A percentile compares a stretch with the other conserved stretches of the same genome.
Evolutionary conservation across 345 rosid genomes (phyloP).

Genomic region (Arabidopsis suecica): DNA sequence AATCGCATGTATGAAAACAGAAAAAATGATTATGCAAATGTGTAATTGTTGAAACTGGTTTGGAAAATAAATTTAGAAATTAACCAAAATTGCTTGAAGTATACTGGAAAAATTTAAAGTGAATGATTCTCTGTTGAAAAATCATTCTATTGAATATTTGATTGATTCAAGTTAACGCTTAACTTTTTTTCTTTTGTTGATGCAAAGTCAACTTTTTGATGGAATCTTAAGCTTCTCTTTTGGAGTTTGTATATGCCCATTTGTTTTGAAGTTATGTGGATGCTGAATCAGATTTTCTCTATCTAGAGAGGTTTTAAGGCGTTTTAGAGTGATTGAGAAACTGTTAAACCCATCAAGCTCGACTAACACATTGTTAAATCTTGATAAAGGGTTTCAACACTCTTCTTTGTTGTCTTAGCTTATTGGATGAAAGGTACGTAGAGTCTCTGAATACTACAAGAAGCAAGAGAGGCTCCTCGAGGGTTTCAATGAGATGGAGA

Average conservation of each 20-base stretch:
- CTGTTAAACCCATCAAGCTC: neutral
- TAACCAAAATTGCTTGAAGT: too few species aligned
- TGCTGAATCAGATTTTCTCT: conserved; percentile 30
- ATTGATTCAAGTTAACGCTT: conserved; percentile 26
- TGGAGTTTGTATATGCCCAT: conserved; percentile 24
- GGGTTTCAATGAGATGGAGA: conserved; percentile 81
- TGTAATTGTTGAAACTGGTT: too few species aligned
- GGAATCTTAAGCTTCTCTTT: conserved; percentile 30
- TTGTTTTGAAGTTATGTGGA: conserved; percentile 4
- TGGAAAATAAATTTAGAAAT: too few species aligned
- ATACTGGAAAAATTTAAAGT: neutral
- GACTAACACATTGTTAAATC: neutral
- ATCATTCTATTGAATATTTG: neutral
- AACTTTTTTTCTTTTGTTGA: conserved; percentile 9
- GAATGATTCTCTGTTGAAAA: neutral
- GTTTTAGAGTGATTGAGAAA: conserved; percentile 9
- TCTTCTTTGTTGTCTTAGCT: neutral
- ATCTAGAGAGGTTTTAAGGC: conserved; percentile 57
- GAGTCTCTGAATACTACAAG: conserved; percentile 82
- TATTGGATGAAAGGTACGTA: conserved; percentile 59
- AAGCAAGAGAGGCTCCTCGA: conserved; percentile 81
- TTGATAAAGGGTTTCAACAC: neutral
- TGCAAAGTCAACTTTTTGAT: conserved; percentile 35
- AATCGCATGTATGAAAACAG: too few species aligned
- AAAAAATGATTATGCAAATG: too few species aligned